These are phyloP conservation scores for Polyporus arcularius DNA, from an alignment of 768 basidiomycete species.

Conservation along the genomic window DNA sequence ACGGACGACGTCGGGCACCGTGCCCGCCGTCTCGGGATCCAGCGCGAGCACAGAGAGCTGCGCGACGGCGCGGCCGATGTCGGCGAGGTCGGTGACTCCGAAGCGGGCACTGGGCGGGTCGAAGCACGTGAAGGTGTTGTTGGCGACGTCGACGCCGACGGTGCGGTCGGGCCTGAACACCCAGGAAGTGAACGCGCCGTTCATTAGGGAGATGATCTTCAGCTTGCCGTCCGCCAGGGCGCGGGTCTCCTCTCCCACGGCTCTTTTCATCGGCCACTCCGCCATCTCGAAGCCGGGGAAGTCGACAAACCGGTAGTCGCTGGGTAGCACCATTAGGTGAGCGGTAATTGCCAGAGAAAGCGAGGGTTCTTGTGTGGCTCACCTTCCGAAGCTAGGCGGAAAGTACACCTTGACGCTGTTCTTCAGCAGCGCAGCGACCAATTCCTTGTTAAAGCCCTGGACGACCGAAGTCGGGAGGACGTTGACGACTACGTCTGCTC, in stretches of 20 bases:
- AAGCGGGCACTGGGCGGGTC: conserved; percentile 16
- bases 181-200: conserved; percentile 12
- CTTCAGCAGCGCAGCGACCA: conserved; percentile 2
- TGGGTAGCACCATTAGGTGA: background rate
- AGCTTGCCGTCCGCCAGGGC: conserved; percentile 5
- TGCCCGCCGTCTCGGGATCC: conserved; percentile 9
- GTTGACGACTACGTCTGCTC: conserved; percentile 26
- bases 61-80: conserved; percentile 22
- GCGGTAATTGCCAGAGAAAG: background rate
- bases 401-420: conserved; percentile 23
- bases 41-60: conserved; percentile 22
- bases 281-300: conserved; percentile 19
- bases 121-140: conserved; percentile 15
- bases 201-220: conserved; percentile 18
- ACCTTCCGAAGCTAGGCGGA: conserved; percentile 22
- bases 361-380: background rate
- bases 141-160: conserved; percentile 26
- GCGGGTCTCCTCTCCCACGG: conserved; percentile 1
- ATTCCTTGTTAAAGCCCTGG: conserved; percentile 2
- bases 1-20: conserved; percentile 22
- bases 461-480: background rate
- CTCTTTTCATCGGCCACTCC: conserved; percentile 11
- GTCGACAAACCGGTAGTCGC: conserved; percentile 21
- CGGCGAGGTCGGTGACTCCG: conserved; percentile 16
- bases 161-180: background rate